A percentile compares a stretch with the other conserved stretches of the same genome.
Conservation (phyloP, 768 basidiomycete genomes). For the Boletus huronensis region DNA sequence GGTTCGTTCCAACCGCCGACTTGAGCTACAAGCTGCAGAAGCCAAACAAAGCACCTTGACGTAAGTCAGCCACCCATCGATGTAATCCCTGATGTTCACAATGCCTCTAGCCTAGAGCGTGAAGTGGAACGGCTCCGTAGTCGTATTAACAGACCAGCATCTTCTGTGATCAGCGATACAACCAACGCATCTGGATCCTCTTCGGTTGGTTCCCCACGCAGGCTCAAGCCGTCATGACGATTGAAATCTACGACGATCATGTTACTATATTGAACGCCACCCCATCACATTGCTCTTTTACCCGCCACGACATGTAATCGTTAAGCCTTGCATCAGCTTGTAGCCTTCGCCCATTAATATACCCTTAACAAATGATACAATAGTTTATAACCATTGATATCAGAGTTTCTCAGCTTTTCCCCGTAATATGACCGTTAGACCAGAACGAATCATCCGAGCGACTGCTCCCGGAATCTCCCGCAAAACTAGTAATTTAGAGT, state of each 20-base stretch:
- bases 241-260: not conserved
- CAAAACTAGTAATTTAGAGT: constrained; percentile 30
- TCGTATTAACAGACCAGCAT: constrained; percentile 57
- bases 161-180: constrained; percentile 31
- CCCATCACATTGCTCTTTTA: not conserved
- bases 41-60: constrained; percentile 66
- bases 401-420: not conserved
- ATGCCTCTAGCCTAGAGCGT: constrained; percentile 49
- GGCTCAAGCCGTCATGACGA: constrained; percentile 20
- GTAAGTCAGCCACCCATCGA: constrained; percentile 37
- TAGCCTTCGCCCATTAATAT: constrained; percentile 11
- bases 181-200: constrained; percentile 19
- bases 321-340: constrained; percentile 20
- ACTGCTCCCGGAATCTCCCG: constrained; percentile 22
- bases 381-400: not conserved
- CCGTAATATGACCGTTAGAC: not conserved
- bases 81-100: constrained; percentile 1
- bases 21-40: constrained; percentile 73
- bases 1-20: constrained; percentile 67
- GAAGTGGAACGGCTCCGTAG: constrained; percentile 68
- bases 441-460: no score
- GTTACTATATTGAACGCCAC: not conserved
- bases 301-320: constrained; percentile 11
- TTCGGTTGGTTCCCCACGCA: constrained; percentile 31
- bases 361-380: not conserved